Evolutionary conservation across 192 early-diverging fungal genomes (phyloP).

Genomic region (Coemansia sp.): DNA sequence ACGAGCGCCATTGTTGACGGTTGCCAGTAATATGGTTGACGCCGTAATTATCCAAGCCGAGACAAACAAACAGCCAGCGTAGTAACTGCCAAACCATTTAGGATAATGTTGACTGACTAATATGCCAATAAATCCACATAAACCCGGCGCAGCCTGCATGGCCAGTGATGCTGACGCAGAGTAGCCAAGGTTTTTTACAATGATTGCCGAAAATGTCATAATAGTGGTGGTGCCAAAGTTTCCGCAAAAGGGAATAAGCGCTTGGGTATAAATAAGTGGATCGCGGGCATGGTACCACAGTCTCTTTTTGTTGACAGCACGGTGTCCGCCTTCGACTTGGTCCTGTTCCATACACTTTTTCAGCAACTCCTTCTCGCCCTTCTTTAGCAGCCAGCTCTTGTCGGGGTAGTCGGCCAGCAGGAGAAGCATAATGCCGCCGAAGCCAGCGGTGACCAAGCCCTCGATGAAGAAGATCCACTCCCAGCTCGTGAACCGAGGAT

Average conservation of each 20-base stretch:
- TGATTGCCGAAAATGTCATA: constrained; percentile 38
- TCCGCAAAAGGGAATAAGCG: constrained; percentile 38
- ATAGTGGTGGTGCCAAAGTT: constrained; percentile 52
- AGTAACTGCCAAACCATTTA: constrained; percentile 28
- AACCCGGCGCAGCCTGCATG: constrained; percentile 48
- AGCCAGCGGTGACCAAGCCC: constrained; percentile 35
- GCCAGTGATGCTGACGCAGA: constrained; percentile 32
- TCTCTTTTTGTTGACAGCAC: constrained; percentile 22
- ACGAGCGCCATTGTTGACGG: constrained; percentile 42
- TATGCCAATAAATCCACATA: constrained; percentile 10
- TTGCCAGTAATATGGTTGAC: constrained; percentile 31
- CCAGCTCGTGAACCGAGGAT: constrained; percentile 29
- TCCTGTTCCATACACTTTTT: constrained; percentile 31
- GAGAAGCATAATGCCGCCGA: constrained; percentile 32
- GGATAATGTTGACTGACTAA: constrained; percentile 19
- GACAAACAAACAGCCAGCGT: constrained; percentile 39
- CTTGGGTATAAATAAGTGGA: constrained; percentile 35
- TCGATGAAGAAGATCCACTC: constrained; percentile 54
- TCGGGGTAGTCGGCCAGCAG: constrained; percentile 44
- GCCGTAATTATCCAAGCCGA: constrained; percentile 25
- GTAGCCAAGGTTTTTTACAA: constrained; percentile 39
- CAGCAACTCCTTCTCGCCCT: constrained; percentile 31
- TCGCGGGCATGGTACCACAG: constrained; percentile 22
- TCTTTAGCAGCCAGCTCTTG: constrained; percentile 40
- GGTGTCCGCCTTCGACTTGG: constrained; percentile 36